Conservation (phyloP, 2,329 filamentous ascomycete genomes). For the Ophiocordyceps unilateralis region DNA sequence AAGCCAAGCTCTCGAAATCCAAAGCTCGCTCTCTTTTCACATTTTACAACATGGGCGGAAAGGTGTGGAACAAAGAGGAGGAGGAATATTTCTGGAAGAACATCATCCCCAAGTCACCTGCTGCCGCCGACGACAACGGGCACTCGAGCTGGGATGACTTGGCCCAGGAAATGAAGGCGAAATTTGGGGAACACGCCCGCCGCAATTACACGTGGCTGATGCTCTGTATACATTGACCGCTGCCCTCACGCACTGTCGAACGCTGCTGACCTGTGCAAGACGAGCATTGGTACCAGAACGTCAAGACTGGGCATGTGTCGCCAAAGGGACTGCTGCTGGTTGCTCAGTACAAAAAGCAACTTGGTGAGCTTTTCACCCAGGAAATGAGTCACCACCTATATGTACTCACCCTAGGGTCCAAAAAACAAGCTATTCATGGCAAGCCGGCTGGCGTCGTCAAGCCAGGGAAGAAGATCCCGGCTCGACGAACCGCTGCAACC, state of each 20-base stretch:
- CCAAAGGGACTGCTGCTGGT: slow-evolving; percentile 19
- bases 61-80: slow-evolving; percentile 29
- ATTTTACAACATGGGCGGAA: slow-evolving; percentile 26
- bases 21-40: no score
- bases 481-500: background rate
- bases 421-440: background rate
- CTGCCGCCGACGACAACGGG: slow-evolving; percentile 8
- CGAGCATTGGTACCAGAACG: slow-evolving; percentile 28
- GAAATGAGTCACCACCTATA: background rate
- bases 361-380: slow-evolving; percentile 6
- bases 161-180: slow-evolving; percentile 19
- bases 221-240: slow-evolving; percentile 19
- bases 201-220: slow-evolving; percentile 22
- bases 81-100: slow-evolving; percentile 31
- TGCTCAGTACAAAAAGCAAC: slow-evolving; percentile 12
- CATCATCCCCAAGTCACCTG: slow-evolving; percentile 19
- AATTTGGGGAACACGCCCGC: slow-evolving; percentile 16
- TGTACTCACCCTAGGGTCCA: background rate
- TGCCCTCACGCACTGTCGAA: background rate
- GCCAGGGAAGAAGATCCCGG: background rate
- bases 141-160: slow-evolving; percentile 19
- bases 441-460: background rate
- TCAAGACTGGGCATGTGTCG: slow-evolving; percentile 18
- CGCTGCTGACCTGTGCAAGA: slow-evolving; percentile 13
- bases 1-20: no score